phyloP scores from a whole-genome alignment of 2,329 filamentous ascomycete species.

The Madurella mycetomatis region DNA sequence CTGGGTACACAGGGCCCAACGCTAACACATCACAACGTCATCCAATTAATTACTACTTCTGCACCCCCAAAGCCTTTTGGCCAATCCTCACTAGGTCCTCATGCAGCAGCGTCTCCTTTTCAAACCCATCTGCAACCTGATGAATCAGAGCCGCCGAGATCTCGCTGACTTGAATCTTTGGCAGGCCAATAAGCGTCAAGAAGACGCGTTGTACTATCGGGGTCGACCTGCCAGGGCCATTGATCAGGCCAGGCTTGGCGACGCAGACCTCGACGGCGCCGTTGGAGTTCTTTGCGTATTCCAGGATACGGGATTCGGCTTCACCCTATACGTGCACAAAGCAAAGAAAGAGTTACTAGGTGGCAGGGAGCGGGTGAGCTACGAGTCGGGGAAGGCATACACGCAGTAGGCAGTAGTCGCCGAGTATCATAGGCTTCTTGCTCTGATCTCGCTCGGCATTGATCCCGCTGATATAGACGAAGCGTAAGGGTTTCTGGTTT shows the following conservation, averaged over 20 bases:
- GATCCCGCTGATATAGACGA: conserved; percentile 47
- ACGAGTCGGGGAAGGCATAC: conserved; percentile 31
- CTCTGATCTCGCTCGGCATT: conserved; percentile 41
- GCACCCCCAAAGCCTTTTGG: conserved; percentile 3
- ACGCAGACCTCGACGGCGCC: conserved; percentile 36
- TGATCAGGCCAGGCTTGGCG: conserved; percentile 42
- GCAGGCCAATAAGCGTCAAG: conserved; percentile 28
- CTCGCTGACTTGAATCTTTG: conserved; percentile 34
- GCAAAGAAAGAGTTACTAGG: no score
- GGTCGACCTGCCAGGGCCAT: conserved; percentile 25
- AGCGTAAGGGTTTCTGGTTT: conserved; percentile 36
- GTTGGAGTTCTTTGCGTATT: conserved; percentile 36
- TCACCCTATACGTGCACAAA: conserved; percentile 36
- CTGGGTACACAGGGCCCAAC: no score
- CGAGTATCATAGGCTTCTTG: conserved; percentile 36
- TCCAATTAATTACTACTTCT: background rate
- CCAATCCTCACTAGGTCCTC: conserved; percentile 40
- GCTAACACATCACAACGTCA: background rate
- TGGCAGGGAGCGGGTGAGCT: no score
- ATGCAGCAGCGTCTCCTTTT: conserved; percentile 42
- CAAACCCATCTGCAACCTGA: conserved; percentile 42
- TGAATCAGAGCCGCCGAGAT: conserved; percentile 42
- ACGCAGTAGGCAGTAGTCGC: conserved; percentile 43
- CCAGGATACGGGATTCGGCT: conserved; percentile 41
- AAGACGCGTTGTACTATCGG: conserved; percentile 22